Conservation (phyloP, 352 stramenopile genomes). For the Phytopythium chamaehyphon region DNA sequence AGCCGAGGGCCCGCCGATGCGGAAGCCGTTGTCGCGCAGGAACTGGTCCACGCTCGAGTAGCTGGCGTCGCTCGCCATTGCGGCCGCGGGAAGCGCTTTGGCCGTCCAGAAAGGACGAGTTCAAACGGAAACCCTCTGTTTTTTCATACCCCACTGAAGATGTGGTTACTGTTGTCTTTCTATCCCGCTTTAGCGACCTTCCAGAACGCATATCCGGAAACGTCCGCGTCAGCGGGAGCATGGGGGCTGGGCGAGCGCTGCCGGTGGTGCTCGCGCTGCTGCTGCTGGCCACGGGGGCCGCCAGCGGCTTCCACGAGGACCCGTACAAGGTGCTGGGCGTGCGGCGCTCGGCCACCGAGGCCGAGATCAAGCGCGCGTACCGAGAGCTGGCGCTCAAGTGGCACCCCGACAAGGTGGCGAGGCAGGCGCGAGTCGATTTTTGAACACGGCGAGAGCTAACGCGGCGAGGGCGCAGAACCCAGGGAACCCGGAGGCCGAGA, state of each 20-base stretch:
- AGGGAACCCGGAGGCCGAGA: constrained; percentile 55
- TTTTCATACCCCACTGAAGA: too few relatives aligned
- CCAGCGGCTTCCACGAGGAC: constrained; percentile 39
- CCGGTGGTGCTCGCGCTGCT: constrained; percentile 17
- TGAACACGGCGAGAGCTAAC: neutral
- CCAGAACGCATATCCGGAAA: neutral
- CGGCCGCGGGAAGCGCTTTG: constrained; percentile 13
- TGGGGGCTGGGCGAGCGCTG: constrained; percentile 9
- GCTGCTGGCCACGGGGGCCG: neutral
- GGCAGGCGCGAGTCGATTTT: neutral
- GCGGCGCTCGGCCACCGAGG: constrained; percentile 51
- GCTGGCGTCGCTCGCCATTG: constrained; percentile 40
- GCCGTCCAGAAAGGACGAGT: neutral
- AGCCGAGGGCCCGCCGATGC: constrained; percentile 28
- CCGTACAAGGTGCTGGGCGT: constrained; percentile 72
- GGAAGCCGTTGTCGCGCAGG: constrained; percentile 72
- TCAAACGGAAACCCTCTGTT: constrained; percentile 1
- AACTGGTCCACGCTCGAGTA: constrained; percentile 79
- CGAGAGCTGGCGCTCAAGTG: constrained; percentile 83
- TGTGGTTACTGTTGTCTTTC: too few relatives aligned
- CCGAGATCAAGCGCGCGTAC: constrained; percentile 85
- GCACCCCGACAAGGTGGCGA: constrained; percentile 85
- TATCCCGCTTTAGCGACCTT: neutral
- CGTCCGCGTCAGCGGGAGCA: too few relatives aligned
- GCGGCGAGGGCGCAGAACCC: constrained; percentile 43